Base-by-base conservation (phyloP, 176 grass and related monocot genomes). In the Phoenix roebelenii region DNA sequence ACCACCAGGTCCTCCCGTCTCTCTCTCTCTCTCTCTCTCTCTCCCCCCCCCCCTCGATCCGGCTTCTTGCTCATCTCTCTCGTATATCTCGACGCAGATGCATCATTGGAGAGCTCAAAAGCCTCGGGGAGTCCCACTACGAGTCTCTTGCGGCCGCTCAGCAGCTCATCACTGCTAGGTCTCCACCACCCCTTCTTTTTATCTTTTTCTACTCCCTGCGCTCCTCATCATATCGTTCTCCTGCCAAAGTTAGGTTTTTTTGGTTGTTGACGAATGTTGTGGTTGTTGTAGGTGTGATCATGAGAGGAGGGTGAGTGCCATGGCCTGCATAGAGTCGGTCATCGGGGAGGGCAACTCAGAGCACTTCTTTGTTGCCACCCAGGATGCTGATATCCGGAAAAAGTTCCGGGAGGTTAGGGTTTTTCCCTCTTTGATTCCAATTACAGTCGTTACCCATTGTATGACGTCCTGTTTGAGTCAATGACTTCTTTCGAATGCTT, bases 341-440 rank as follows among this genome's bases (percentile, higher is more conserved):
- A 70, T 95, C 15, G 73, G 78, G 59, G 85, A 85, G 60, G 74
- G 30, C 25, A 95, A 95, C 52, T 84, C 70, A 0, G 85, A 89
- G 24, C 82, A 89, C 68, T 95, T 85, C 73, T 95, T 89, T 25
- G 71, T 86, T 57, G 85, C 85, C 14, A 84, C 90, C 7, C 79
- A 86, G 56, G 85, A 95, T 81, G 53, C 71, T 51, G 74, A 74
- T 73, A 74, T 95, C 18, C 58, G 80, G 2, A 76, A 72, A 55
- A 81, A 76, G 17, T 76, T 89, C 50, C 74, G 71, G 6, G 85
- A 89, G 85, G 80, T 95, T 60, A 44, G 35, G 35, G 35, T 44
- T 44, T 30, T 12, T 9, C 35, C 9, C 9, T 14, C 10, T 44
- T 44, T 14, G 35, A 44, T 44, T 44, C 35, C 35, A 12, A 12